These are phyloP conservation scores for Botryobasidium botryosum DNA, from an alignment of 768 basidiomycete genomes.

Conservation along the genomic window DNA sequence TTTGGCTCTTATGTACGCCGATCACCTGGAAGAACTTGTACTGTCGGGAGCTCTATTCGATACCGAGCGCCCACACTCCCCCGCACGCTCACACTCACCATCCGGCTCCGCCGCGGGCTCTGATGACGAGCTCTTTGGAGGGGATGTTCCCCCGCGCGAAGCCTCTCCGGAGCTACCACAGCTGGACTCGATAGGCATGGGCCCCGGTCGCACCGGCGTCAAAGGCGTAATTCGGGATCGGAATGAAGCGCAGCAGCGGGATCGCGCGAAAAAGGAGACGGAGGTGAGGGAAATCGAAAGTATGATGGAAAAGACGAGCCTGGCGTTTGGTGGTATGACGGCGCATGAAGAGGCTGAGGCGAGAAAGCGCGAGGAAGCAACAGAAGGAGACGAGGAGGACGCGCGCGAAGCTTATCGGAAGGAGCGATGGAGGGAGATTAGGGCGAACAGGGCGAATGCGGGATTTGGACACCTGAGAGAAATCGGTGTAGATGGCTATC, in stretches of 20 bases:
- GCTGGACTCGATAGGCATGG: slow-evolving; percentile 63
- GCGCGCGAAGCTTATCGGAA: slow-evolving; percentile 3
- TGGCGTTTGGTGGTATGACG: slow-evolving; percentile 37
- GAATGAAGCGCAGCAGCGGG: slow-evolving; percentile 37
- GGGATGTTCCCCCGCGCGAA: slow-evolving; percentile 12
- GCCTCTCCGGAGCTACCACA: slow-evolving; percentile 11
- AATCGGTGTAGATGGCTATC: slow-evolving; percentile 55
- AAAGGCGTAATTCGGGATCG: slow-evolving; percentile 78
- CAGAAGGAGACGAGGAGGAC: slow-evolving; percentile 25
- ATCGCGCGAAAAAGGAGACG: slow-evolving; percentile 30
- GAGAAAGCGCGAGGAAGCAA: slow-evolving; percentile 21
- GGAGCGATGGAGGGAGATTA: slow-evolving; percentile 16
- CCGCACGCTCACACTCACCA: slow-evolving; percentile 27
- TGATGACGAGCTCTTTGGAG: slow-evolving; percentile 25
- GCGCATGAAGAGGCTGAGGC: slow-evolving; percentile 60
- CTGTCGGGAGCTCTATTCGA: slow-evolving; percentile 66
- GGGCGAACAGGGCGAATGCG: slow-evolving; percentile 23
- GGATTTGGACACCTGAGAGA: slow-evolving; percentile 70
- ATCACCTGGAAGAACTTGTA: slow-evolving; percentile 51
- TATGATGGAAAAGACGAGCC: slow-evolving; percentile 44
- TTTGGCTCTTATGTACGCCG: too few species aligned
- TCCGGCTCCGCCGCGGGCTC: slow-evolving; percentile 32
- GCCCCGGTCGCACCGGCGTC: slow-evolving; percentile 71
- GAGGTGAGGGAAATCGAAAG: slow-evolving; percentile 36
- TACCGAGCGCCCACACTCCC: slow-evolving; percentile 29